Evolutionary conservation across 2,329 filamentous ascomycete genomes (phyloP).

Genomic region (Beauveria medogensis): DNA sequence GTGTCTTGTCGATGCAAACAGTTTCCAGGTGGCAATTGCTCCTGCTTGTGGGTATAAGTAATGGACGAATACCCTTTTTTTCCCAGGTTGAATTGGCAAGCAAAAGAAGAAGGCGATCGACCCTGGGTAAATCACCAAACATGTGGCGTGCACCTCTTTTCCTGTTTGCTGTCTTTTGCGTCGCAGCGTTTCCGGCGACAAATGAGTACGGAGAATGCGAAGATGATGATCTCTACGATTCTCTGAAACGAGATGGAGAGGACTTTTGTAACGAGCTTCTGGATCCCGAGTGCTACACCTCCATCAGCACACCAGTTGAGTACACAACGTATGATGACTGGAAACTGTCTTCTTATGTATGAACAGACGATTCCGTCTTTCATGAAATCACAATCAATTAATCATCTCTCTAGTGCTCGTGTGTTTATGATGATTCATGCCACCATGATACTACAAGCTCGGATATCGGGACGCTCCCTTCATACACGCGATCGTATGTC

Average conservation of each 20-base stretch:
- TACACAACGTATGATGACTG: conserved; percentile 22
- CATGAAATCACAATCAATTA: background rate
- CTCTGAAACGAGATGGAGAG: conserved; percentile 19
- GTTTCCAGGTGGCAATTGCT: background rate
- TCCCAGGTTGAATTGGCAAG: background rate
- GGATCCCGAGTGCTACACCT: conserved; percentile 14
- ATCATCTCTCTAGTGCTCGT: background rate
- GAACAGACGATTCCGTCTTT: conserved; percentile 2
- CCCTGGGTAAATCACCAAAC: background rate
- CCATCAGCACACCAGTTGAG: conserved; percentile 19
- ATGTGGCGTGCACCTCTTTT: background rate
- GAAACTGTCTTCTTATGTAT: conserved; percentile 25
- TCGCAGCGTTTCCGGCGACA: conserved; percentile 10
- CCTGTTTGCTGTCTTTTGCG: background rate
- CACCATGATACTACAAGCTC: conserved; percentile 2
- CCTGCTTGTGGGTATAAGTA: background rate
- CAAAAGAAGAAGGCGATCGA: background rate
- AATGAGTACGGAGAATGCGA: conserved; percentile 17
- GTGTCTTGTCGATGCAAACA: background rate
- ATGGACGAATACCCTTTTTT: background rate
- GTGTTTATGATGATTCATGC: background rate
- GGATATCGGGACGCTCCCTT: background rate
- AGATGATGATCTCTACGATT: conserved; percentile 23
- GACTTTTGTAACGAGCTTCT: conserved; percentile 24
- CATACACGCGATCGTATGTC: background rate